Evolutionary conservation across 352 stramenopile genomes (phyloP).

Genomic region (Globisporangium mamillatum): DNA sequence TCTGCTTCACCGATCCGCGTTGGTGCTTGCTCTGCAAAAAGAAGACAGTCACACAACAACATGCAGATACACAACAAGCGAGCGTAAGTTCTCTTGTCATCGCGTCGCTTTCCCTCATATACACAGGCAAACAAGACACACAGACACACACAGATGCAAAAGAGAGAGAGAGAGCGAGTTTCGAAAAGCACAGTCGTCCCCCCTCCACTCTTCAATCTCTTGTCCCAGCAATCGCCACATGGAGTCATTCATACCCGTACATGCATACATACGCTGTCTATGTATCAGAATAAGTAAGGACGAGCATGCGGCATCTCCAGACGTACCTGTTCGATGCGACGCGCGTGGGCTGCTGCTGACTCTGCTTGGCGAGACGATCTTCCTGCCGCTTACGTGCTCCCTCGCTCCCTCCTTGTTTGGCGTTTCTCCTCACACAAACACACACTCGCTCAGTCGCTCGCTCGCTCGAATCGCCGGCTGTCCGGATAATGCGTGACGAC

Average conservation of each 20-base stretch:
- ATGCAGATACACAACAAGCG: neutral
- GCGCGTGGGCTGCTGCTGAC: conserved; percentile 7
- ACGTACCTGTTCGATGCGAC: conserved; percentile 4
- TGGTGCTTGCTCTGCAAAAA: conserved; percentile 4
- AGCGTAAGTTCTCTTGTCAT: conserved; percentile 14
- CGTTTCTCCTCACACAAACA: conserved; percentile 13
- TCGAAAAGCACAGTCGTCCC: neutral
- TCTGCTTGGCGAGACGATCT: conserved; percentile 7
- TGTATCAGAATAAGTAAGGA: conserved; percentile 1
- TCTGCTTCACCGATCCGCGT: neutral
- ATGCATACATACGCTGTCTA: conserved; percentile 10
- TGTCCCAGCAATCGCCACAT: conserved; percentile 5
- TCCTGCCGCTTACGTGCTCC: conserved; percentile 6
- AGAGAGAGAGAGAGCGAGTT: conserved; percentile 21
- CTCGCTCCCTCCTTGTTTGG: neutral
- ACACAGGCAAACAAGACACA: conserved; percentile 14
- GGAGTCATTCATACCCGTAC: neutral
- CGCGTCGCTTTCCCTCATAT: conserved; percentile 5
- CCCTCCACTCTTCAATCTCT: conserved; percentile 5
- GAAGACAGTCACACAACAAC: neutral
- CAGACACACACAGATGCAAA: neutral
- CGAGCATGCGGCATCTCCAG: neutral
- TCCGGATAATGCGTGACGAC: neutral
- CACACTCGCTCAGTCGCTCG: conserved; percentile 2
- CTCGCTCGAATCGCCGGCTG: neutral